A percentile compares a stretch with the other conserved stretches of the same genome.
These are phyloP conservation scores for Oldenlandia corymbosa DNA, from an alignment of 257 asterid species.

Conservation along the genomic window DNA sequence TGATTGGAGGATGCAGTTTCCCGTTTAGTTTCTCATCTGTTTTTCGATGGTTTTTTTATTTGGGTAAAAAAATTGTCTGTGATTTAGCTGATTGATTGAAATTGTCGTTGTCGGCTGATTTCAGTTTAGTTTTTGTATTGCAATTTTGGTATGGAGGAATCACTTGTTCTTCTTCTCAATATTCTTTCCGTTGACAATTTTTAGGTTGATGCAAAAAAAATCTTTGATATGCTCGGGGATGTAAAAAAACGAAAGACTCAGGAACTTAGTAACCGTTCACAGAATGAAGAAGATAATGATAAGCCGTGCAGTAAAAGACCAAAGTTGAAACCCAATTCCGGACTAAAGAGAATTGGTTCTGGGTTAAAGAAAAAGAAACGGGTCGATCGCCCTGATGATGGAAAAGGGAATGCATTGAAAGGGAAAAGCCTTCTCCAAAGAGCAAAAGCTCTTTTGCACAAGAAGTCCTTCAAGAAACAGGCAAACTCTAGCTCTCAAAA, in stretches of 20 bases:
- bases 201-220: constrained; percentile 14
- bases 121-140: not conserved
- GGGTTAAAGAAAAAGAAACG: constrained; percentile 31
- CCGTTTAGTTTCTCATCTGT: not conserved
- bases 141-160: not conserved
- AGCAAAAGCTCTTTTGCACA: constrained; percentile 35
- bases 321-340: constrained; percentile 37
- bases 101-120: not conserved
- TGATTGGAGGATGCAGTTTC: not conserved
- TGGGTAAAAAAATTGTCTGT: not conserved
- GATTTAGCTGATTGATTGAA: not conserved
- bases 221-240: constrained; percentile 46
- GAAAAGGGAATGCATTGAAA: constrained; percentile 26
- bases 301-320: constrained; percentile 34
- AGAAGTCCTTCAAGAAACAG: constrained; percentile 43
- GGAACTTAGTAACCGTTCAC: constrained; percentile 16
- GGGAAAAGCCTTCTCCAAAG: constrained; percentile 44
- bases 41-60: not conserved
- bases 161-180: not conserved
- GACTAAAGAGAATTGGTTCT: constrained; percentile 23
- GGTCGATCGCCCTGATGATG: constrained; percentile 23
- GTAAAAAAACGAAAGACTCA: constrained; percentile 28
- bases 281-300: constrained; percentile 31
- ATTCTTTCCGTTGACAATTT: not conserved
- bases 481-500: constrained; percentile 31